Evolutionary conservation across 2,329 filamentous ascomycete species (phyloP).

Genomic region (Anthostomella pinea): DNA sequence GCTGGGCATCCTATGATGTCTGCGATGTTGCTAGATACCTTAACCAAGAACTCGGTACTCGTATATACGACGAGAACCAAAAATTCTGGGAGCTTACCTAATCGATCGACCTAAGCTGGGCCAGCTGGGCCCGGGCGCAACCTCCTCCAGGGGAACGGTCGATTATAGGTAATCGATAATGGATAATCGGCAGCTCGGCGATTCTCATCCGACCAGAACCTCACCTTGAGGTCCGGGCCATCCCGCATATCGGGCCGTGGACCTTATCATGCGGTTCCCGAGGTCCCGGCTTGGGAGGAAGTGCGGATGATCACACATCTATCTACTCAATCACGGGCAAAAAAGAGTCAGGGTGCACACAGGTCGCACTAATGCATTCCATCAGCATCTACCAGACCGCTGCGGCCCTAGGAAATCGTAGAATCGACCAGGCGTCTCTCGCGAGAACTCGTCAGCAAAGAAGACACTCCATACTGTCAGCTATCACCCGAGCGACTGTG

Average conservation of each 20-base stretch:
- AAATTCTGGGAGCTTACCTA: too few species aligned
- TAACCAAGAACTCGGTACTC: too few species aligned
- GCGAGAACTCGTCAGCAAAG: slow-evolving; percentile 12
- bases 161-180: too few species aligned
- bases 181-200: too few species aligned
- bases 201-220: too few species aligned
- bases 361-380: slow-evolving; percentile 21
- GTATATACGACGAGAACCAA: too few species aligned
- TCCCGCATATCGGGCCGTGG: too few species aligned
- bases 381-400: slow-evolving; percentile 17
- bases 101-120: too few species aligned
- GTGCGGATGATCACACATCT: slow-evolving; percentile 3
- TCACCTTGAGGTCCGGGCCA: too few species aligned
- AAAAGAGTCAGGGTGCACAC: slow-evolving; percentile 3
- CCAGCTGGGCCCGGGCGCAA: too few species aligned
- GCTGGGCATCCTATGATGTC: slow-evolving; percentile 21
- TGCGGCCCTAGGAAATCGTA: slow-evolving; percentile 19
- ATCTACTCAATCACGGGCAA: not conserved
- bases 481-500: slow-evolving; percentile 11
- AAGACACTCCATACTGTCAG: slow-evolving; percentile 12
- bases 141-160: too few species aligned
- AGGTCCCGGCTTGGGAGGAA: not conserved
- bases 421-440: slow-evolving; percentile 17
- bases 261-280: slow-evolving; percentile 1
- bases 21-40: too few species aligned